Conservation (phyloP, 2,329 filamentous ascomycete genomes). For the Tolypocladium guangdongense region DNA sequence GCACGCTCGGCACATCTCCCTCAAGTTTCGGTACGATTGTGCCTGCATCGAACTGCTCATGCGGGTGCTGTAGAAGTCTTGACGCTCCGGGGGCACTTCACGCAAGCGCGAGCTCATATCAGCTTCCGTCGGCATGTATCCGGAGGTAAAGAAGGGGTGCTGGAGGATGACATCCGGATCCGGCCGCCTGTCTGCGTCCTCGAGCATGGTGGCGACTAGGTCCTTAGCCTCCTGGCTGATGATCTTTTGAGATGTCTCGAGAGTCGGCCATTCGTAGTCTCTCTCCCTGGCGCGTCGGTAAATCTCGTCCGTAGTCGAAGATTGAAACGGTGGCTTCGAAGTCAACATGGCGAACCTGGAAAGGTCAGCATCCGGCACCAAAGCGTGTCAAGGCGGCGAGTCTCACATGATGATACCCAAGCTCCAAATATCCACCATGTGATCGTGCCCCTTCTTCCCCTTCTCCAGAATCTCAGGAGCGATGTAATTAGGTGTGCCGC, state of each 20-base stretch:
- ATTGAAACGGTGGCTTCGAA: constrained; percentile 93
- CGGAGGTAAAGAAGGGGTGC: constrained; percentile 68
- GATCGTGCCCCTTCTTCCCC: constrained; percentile 87
- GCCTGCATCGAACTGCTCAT: constrained; percentile 32
- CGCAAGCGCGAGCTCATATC: constrained; percentile 50
- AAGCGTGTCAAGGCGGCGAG: background rate
- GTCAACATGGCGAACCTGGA: constrained; percentile 86
- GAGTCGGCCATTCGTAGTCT: constrained; percentile 70
- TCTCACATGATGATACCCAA: constrained; percentile 83
- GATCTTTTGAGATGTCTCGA: constrained; percentile 53
- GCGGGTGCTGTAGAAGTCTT: constrained; percentile 45
- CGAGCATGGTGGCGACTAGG: constrained; percentile 63
- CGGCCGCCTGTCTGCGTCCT: constrained; percentile 64
- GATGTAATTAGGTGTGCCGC: constrained; percentile 96
- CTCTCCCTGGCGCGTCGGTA: constrained; percentile 60
- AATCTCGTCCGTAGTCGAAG: constrained; percentile 76
- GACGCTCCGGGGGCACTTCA: constrained; percentile 43
- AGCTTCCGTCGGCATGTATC: constrained; percentile 54
- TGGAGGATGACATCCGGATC: constrained; percentile 69
- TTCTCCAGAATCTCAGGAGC: constrained; percentile 94
- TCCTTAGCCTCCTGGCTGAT: constrained; percentile 70
- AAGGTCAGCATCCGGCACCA: background rate
- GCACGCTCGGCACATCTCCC: constrained; percentile 46
- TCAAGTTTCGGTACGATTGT: constrained; percentile 39
- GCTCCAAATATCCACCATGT: constrained; percentile 98